phyloP scores from a whole-genome alignment of 768 basidiomycete species.

The Tricholoma bakamatsutake region DNA sequence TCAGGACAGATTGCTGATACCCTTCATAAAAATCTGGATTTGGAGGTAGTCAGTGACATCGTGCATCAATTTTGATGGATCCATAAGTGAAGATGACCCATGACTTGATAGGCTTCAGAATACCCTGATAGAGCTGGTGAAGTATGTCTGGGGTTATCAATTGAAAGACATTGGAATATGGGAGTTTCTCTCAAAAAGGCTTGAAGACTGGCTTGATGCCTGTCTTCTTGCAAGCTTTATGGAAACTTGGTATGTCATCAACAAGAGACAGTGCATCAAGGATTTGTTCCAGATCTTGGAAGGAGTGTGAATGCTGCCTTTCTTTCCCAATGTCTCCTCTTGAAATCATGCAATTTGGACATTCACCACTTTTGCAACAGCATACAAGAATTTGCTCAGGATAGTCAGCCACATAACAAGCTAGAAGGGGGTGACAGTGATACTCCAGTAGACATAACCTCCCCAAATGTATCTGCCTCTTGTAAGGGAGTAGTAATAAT shows the following conservation, averaged over 20 bases:
- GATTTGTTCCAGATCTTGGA: conserved; percentile 8
- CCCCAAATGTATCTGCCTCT: conserved; percentile 13
- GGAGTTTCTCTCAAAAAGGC: conserved; percentile 14
- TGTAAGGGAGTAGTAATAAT: conserved; percentile 3
- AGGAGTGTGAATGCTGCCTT: neutral
- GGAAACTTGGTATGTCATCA: conserved; percentile 8
- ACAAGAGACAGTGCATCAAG: conserved; percentile 16
- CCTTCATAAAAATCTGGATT: conserved; percentile 29
- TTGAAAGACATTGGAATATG: too few species aligned
- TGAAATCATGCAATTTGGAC: conserved; percentile 18
- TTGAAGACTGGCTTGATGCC: conserved; percentile 19
- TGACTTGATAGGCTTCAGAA: conserved; percentile 23
- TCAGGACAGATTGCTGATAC: conserved; percentile 25
- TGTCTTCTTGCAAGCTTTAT: conserved; percentile 7
- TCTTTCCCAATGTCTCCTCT: conserved; percentile 13
- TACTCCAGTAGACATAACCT: conserved; percentile 23
- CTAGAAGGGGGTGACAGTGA: conserved; percentile 31
- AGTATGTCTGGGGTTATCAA: conserved; percentile 9
- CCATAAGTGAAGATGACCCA: conserved; percentile 23
- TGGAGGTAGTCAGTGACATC: conserved; percentile 24
- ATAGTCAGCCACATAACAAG: conserved; percentile 31
- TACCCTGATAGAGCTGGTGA: conserved; percentile 7
- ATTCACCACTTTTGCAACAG: conserved; percentile 18
- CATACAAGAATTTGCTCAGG: conserved; percentile 38
- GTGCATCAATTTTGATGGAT: conserved; percentile 28